phyloP scores from a whole-genome alignment of 2,329 filamentous ascomycete genomes.

The Aspergillus jensenii region DNA sequence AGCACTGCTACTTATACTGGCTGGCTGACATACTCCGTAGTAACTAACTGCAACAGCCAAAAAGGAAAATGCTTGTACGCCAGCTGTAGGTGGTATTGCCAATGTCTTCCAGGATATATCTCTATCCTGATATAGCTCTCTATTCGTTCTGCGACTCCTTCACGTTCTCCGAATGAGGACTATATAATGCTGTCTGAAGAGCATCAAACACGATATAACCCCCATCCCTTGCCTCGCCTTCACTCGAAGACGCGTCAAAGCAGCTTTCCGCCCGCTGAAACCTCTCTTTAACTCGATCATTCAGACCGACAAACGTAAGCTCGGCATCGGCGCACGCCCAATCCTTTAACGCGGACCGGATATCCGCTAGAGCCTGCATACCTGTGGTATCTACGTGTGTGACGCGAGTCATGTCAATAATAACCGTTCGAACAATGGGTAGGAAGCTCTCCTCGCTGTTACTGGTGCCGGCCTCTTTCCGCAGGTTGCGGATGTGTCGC shows the following conservation, averaged over 20 bases:
- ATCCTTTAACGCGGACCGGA: conserved; percentile 85
- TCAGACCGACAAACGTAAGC: not conserved
- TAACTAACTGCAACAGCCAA: too few species aligned
- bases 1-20: too few species aligned
- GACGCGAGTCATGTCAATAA: conserved; percentile 88
- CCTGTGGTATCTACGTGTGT: conserved; percentile 93
- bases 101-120: too few species aligned
- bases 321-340: conserved; percentile 64
- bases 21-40: too few species aligned
- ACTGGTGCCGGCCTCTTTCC: conserved; percentile 52
- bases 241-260: not conserved
- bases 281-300: not conserved
- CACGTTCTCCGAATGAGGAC: not conserved
- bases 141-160: too few species aligned
- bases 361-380: conserved; percentile 86
- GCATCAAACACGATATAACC: not conserved
- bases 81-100: too few species aligned
- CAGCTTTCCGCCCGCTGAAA: not conserved
- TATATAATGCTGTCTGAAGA: not conserved
- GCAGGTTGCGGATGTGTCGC: conserved; percentile 60
- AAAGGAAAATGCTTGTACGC: too few species aligned
- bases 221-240: not conserved
- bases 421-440: conserved; percentile 77
- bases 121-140: too few species aligned
- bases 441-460: conserved; percentile 40